Conservation (phyloP, 2,329 filamentous ascomycete species). For the Colletotrichum caudatum region DNA sequence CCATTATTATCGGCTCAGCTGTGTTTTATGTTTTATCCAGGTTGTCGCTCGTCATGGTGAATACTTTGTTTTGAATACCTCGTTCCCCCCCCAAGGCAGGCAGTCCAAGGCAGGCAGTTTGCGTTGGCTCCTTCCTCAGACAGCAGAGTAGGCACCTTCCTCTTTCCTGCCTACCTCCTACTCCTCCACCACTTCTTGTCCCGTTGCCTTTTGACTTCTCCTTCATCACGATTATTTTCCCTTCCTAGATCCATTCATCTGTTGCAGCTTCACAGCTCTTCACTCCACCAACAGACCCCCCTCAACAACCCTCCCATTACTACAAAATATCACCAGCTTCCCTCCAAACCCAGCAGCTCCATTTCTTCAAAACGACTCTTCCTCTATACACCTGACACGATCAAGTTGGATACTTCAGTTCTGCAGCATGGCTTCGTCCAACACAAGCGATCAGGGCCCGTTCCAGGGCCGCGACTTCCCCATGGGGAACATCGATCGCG, state of each 20-base stretch:
- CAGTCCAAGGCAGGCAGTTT: conserved; percentile 5
- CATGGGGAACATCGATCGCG: not conserved
- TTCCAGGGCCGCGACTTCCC: conserved; percentile 8
- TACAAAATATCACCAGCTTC: conserved; percentile 9
- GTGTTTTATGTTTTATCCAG: no score
- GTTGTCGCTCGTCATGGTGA: not conserved
- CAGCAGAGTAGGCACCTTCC: not conserved
- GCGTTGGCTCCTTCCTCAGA: not conserved
- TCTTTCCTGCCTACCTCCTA: not conserved
- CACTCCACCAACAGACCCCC: not conserved
- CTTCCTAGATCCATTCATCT: not conserved
- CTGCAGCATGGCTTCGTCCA: conserved; percentile 23
- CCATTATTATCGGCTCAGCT: not conserved
- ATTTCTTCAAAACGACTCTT: not conserved
- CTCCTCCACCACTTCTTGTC: no score
- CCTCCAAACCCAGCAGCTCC: not conserved
- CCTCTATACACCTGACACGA: not conserved
- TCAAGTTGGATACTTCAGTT: conserved; percentile 10
- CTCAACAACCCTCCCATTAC: not conserved
- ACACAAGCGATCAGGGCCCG: not conserved
- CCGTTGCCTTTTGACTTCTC: not conserved
- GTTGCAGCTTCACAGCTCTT: not conserved
- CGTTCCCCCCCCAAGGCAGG: not conserved
- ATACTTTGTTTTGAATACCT: not conserved
- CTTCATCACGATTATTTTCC: not conserved